Evolutionary conservation across 2,329 filamentous ascomycete genomes (phyloP).

Genomic region (Cytospora piceae): DNA sequence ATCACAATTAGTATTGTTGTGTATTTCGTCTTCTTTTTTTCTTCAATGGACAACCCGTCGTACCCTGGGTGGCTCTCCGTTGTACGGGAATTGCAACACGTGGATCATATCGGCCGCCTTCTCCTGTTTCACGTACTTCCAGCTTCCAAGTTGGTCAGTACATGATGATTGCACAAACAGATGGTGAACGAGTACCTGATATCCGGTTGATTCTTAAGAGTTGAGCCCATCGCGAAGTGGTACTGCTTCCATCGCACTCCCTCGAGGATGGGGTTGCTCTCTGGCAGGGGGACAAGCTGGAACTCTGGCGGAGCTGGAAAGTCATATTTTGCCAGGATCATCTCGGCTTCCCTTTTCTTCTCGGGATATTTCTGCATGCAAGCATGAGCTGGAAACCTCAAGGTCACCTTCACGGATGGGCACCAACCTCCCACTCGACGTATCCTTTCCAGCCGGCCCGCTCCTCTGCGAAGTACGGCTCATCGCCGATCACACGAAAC

Average conservation of each 20-base stretch:
- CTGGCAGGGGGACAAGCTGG: conserved; percentile 58
- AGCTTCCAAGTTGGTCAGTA: conserved; percentile 55
- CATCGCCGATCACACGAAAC: neutral
- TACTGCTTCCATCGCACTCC: conserved; percentile 62
- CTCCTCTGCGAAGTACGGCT: conserved; percentile 31
- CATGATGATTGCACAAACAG: conserved; percentile 35
- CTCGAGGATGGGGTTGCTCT: conserved; percentile 60
- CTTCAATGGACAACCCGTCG: conserved; percentile 2
- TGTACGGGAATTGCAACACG: conserved; percentile 66
- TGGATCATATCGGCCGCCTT: conserved; percentile 65
- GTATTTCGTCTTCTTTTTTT: neutral
- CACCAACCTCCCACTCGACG: conserved; percentile 63
- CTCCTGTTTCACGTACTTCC: conserved; percentile 58
- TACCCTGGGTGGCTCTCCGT: conserved; percentile 60
- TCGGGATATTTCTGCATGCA: conserved; percentile 59
- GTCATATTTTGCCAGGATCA: conserved; percentile 56
- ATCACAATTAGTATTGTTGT: neutral
- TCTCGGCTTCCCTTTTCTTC: conserved; percentile 63
- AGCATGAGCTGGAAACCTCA: neutral
- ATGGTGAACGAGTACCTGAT: neutral
- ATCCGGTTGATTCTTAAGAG: neutral
- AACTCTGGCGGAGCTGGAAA: conserved; percentile 59
- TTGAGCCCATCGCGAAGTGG: conserved; percentile 54
- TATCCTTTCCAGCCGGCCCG: conserved; percentile 52
- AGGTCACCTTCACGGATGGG: neutral